These are phyloP conservation scores for Cladosporium sp. DNA, from an alignment of 2,329 filamentous ascomycete genomes.

Conservation along the genomic window DNA sequence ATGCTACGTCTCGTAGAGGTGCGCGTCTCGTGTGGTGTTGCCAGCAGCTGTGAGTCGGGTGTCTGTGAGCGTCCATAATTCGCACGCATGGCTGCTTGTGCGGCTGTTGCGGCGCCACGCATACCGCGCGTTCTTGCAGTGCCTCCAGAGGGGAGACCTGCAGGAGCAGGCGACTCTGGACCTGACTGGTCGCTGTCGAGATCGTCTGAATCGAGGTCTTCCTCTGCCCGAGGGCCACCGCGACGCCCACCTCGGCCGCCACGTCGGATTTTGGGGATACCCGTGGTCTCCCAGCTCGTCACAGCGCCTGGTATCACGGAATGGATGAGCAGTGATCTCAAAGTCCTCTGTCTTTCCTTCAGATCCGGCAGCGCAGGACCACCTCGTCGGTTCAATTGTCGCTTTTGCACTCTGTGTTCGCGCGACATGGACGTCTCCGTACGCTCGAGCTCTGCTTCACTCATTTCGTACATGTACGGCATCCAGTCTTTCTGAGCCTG, in stretches of 20 bases:
- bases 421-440: conserved; percentile 90
- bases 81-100: conserved; percentile 77
- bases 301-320: conserved; percentile 87
- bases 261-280: conserved; percentile 66
- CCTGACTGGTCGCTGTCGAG: conserved; percentile 87
- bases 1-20: conserved; percentile 56
- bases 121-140: conserved; percentile 84
- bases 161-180: conserved; percentile 59
- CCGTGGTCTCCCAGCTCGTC: conserved; percentile 72
- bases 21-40: conserved; percentile 69
- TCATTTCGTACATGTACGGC: conserved; percentile 90
- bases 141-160: conserved; percentile 48
- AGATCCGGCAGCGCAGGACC: conserved; percentile 93
- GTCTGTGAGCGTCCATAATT: conserved; percentile 77
- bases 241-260: conserved; percentile 44
- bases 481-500: conserved; percentile 92
- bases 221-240: conserved; percentile 54
- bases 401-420: conserved; percentile 90
- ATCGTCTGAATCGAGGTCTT: conserved; percentile 74
- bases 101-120: conserved; percentile 80
- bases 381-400: conserved; percentile 87
- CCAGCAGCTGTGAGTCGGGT: conserved; percentile 61
- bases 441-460: conserved; percentile 80
- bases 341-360: conserved; percentile 88
- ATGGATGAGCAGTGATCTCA: conserved; percentile 86